phyloP scores from a whole-genome alignment of 805 yeast species.

The Candida ortonii region DNA sequence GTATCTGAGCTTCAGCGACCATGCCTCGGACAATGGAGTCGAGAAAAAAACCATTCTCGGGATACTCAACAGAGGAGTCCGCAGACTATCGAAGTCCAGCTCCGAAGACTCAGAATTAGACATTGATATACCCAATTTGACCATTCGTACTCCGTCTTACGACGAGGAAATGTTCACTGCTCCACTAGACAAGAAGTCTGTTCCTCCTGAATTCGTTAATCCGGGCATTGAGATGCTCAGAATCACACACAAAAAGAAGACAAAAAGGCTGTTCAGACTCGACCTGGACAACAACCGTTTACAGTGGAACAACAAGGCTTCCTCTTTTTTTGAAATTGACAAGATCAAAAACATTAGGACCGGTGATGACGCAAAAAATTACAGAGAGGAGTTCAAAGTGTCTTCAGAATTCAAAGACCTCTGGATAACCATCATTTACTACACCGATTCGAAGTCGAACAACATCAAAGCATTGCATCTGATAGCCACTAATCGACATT shows the following conservation, averaged over 20 bases:
- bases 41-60: slow-evolving; percentile 10
- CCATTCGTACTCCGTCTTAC: background rate
- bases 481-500: slow-evolving; percentile 54
- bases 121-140: slow-evolving; percentile 7
- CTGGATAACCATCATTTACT: slow-evolving; percentile 84
- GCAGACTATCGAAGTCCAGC: slow-evolving; percentile 15
- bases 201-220: slow-evolving; percentile 47
- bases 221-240: slow-evolving; percentile 64
- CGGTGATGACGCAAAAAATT: slow-evolving; percentile 74
- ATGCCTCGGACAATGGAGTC: slow-evolving; percentile 3
- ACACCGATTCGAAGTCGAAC: slow-evolving; percentile 49
- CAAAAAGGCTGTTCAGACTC: slow-evolving; percentile 53
- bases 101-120: slow-evolving; percentile 18
- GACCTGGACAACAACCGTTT: slow-evolving; percentile 54
- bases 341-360: slow-evolving; percentile 59
- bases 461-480: slow-evolving; percentile 79
- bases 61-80: slow-evolving; percentile 13
- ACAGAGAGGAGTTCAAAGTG: slow-evolving; percentile 79
- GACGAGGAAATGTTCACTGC: slow-evolving; percentile 14
- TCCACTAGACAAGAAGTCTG: slow-evolving; percentile 29
- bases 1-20: slow-evolving; percentile 11
- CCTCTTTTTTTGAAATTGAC: slow-evolving; percentile 51
- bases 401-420: slow-evolving; percentile 58
- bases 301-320: slow-evolving; percentile 52
- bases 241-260: slow-evolving; percentile 67